Base-by-base conservation (phyloP, 352 stramenopile species). In the Phytophthora sojae region DNA sequence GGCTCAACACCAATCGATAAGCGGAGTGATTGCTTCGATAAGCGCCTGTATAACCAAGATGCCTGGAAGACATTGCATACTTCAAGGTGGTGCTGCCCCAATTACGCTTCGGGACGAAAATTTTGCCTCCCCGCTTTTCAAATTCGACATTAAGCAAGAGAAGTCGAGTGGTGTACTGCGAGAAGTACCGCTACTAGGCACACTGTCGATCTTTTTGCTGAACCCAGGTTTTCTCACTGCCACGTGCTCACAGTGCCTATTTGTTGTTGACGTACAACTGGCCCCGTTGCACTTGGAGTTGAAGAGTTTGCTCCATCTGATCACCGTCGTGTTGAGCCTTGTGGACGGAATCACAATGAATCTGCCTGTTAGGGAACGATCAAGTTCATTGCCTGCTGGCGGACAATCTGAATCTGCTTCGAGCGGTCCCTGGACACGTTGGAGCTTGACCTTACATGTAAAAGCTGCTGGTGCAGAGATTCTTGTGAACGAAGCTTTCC, bases 41-140 rank as follows among this genome's bases (percentile, higher is more conserved):
- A 82, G 64, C 54, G 53, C 69, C 30, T 80, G 52, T 57, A 55
- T 61, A 61, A 60, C 15, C 25, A 49, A 29, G 9, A 55, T 45
- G n/a, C n/a, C 8, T n/a, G 19, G 7, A 15, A 37, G 4, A 21
- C 30, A 56, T 21, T 32, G 56, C 5, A 53, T 84, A 14, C 29
- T 81, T n/a, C 74, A 84, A 77, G 61, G 77, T 23, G 77, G 77
- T 37, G 21, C 50, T 44, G 45, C 55, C 42, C 67, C 75, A 14
- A 68, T 74, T 23, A n/a, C 61, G 8, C 58, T 60, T 49, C 35
- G 39, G 56, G 61, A 21, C 21, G 21, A 12, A 11, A 23, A 64
- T 55, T 6, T 25, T 8, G 26, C 6, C 51, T n/a, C 45, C 55
- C 49, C 63, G 19, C 47, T 81, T 35, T 45, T 77, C 17, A 76